Evolutionary conservation across 441 rosid species (phyloP).

Genomic region (Brassica balearica): DNA sequence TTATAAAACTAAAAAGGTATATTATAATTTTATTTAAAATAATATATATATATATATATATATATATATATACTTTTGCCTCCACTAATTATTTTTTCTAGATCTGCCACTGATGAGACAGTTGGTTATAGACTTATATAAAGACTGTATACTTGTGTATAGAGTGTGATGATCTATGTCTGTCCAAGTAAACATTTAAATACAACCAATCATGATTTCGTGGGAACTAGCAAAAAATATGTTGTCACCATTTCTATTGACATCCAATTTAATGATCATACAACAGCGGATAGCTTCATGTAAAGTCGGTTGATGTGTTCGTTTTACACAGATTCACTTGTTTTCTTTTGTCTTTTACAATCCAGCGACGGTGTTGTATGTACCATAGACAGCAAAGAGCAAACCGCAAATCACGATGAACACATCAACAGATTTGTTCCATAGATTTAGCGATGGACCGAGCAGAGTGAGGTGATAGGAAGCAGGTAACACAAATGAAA

Average conservation of each 20-base stretch:
- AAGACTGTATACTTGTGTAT: neutral
- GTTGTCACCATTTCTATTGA: neutral
- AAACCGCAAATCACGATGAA: conserved; percentile 67
- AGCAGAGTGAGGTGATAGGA: conserved; percentile 70
- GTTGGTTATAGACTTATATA: neutral
- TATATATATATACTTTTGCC: too few relatives aligned
- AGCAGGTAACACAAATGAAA: conserved; percentile 89
- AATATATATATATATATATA: too few relatives aligned
- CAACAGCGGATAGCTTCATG: conserved; percentile 24
- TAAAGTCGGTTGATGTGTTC: neutral
- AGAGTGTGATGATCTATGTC: neutral
- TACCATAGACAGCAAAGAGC: conserved; percentile 72
- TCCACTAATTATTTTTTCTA: too few relatives aligned
- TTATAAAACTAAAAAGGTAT: too few relatives aligned
- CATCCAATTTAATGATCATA: conserved; percentile 19
- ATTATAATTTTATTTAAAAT: too few relatives aligned
- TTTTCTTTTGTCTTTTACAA: conserved; percentile 15
- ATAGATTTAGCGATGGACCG: conserved; percentile 61
- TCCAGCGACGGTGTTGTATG: conserved; percentile 59
- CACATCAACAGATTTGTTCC: conserved; percentile 70
- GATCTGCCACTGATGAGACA: neutral
- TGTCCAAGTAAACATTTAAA: neutral
- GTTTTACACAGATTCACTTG: neutral
- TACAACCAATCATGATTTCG: conserved; percentile 2
- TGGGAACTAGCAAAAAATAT: neutral